Base-by-base conservation (phyloP, 805 yeast genomes). In the Barnettozyma californica region DNA sequence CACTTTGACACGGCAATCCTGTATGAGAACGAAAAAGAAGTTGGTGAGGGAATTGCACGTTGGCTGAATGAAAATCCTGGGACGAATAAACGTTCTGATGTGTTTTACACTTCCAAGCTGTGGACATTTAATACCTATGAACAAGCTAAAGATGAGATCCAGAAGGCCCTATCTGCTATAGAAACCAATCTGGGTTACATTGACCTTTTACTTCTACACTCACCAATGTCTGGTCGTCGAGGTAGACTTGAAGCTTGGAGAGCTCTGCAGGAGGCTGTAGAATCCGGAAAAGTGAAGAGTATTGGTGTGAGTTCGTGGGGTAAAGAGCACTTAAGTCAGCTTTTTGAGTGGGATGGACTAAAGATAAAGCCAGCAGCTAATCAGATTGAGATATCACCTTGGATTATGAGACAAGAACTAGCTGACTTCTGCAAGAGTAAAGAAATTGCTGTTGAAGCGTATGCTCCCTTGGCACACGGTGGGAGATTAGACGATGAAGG, bases 251-350 rank as follows among this genome's bases (percentile, higher is more conserved):
- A 76, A 39, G 79, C 91, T 0, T 87, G 86, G 80, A 71, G 67
- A 58, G 92, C 91, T 1, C 71, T 87, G 75, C 91, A 87, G 63
- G 94, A 87, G 57, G 81, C 79, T 23, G 84, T 81, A 20, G 79
- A 73, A 23, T 68, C 68, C 7, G 85, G 88, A 5, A 66, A 72
- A 46, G 81, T 85, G 43, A 76, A 72, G 58, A 75, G 87, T 13
- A 80, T 87, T 50, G 96, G 95, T 26, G 90, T 87, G 14, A 84
- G 94, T 8, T 84, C 84, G 63, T 87, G 76, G 63, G 88, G 89
- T 37, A 59, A 66, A 19, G 68, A 68, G 2, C 89, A 83, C 62
- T 65, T 87, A n/a, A 76, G 81, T 49, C 83, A 84, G 60, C 64
- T 87, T 41, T 69, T 83, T 41, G 58, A 78, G 29, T 80, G 87